Evolutionary conservation across 495 filamentous ascomycete species (phyloP), one percentile per base, ranked within the genome.

Genomic region (Venustampulla echinocandica): DNA sequence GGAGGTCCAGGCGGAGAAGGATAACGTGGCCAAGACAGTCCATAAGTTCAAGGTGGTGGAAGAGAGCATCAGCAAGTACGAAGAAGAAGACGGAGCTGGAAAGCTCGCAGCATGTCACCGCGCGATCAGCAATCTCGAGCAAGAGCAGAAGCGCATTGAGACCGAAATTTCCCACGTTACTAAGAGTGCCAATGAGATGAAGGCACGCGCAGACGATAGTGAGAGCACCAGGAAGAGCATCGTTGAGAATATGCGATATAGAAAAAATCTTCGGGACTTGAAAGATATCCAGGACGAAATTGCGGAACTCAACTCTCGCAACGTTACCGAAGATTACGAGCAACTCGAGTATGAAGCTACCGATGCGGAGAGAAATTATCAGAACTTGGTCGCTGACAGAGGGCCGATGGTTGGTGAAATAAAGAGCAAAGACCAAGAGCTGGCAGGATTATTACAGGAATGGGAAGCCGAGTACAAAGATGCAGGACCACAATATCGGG

Each of bases 391-490:
- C 10, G 69, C 69, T 10, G 62, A 73, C 10, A 61, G 62, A 43
- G 60, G 68, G 24, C 50, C 75, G 46, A 73, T 88, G 30, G 74
- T 80, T 66, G 87, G 85, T 15, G 64, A 75, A 44, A 79, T 93
- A 68, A 83, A 76, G 54, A 77, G 80, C 23, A 95, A 94, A 60
- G 88, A 97, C 56, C 74, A 82, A 40, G 78, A 90, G 51, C 67
- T 96, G 14, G 65, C 59, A 45, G 72, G 81, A 32, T 69, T 90
- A 10, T 55, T 84, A 13, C 64, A 71, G 4, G 87, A 96, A 49
- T 99, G 82, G 76, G 75, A 88, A 15, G 80, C 79, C 2, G 85
- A 95, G 37, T 95, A 94, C 67, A 81, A 88, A 56, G 77, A 86
- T 59, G 87, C 90, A 14, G 78, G 79, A n/a, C 57, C 68, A 23